Evolutionary conservation across 1,284 basidiomycete genomes (phyloP).

Genomic region (Termitomyces sp.): DNA sequence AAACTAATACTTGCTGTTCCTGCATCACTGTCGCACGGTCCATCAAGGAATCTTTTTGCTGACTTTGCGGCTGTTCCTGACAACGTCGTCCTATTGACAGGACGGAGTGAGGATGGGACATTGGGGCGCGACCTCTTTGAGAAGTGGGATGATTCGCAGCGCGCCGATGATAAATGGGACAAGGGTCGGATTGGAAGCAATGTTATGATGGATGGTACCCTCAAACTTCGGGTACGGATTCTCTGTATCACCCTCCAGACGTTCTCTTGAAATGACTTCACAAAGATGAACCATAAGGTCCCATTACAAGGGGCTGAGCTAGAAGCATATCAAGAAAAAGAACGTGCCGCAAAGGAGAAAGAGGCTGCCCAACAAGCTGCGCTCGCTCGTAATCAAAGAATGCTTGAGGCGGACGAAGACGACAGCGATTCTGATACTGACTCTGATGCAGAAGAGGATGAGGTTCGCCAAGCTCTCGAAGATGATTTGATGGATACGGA

Average conservation of each 20-base stretch:
- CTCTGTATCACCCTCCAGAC: neutral
- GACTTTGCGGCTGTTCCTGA: constrained; percentile 78
- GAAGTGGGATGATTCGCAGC: constrained; percentile 80
- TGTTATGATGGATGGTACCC: constrained; percentile 67
- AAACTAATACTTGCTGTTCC: constrained; percentile 95
- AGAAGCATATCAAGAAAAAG: constrained; percentile 74
- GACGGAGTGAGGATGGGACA: constrained; percentile 74
- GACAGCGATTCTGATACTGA: constrained; percentile 61
- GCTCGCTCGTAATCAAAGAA: constrained; percentile 75
- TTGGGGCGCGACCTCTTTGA: constrained; percentile 79
- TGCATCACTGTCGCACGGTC: constrained; percentile 88
- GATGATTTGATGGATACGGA: constrained; percentile 43
- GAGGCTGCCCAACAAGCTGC: constrained; percentile 86
- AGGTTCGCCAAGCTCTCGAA: constrained; percentile 57
- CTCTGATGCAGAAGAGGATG: constrained; percentile 62
- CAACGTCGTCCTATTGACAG: constrained; percentile 84
- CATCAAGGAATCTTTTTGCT: constrained; percentile 81
- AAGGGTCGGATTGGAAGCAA: constrained; percentile 84
- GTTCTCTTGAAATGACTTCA: neutral
- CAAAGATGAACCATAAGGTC: constrained; percentile 83
- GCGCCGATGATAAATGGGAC: constrained; percentile 77
- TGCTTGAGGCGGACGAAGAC: constrained; percentile 87
- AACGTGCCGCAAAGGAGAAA: constrained; percentile 79
- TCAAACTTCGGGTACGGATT: constrained; percentile 60
- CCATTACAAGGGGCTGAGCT: constrained; percentile 84